phyloP scores from a whole-genome alignment of 176 grass and related monocot genomes.

The Oryza australiensis region DNA sequence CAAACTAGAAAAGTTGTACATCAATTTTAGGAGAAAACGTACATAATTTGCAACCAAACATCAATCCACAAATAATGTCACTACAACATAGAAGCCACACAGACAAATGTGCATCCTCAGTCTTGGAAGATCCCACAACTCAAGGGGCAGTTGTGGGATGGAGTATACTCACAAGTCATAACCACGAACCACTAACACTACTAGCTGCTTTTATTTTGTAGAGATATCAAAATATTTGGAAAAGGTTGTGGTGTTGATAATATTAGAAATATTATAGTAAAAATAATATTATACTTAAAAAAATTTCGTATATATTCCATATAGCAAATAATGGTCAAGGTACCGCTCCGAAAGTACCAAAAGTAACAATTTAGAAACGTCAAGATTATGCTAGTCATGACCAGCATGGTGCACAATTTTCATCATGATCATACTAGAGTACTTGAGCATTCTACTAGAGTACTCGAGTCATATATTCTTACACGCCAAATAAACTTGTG shows the following conservation, averaged over 20 bases:
- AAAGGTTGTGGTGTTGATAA: background rate
- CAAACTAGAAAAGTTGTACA: too few species aligned
- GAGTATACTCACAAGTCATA: too few species aligned
- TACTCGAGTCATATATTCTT: background rate
- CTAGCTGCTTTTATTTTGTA: background rate
- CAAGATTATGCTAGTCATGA: background rate
- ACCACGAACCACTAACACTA: too few species aligned
- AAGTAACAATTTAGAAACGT: background rate
- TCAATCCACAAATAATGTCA: background rate
- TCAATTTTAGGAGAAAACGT: too few species aligned
- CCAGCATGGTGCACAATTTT: background rate
- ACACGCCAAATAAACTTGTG: background rate
- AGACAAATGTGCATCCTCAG: too few species aligned
- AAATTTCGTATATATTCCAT: background rate
- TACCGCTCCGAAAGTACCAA: background rate
- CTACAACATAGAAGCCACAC: background rate
- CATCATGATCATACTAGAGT: background rate
- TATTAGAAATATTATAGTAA: background rate
- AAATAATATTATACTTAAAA: background rate
- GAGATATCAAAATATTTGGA: background rate
- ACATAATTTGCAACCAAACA: too few species aligned
- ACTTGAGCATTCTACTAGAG: background rate
- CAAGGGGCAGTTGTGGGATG: background rate
- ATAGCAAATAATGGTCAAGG: background rate
- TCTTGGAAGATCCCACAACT: background rate